Conservation (phyloP, 2,329 filamentous ascomycete genomes). For the Coniochaeta sp. region DNA sequence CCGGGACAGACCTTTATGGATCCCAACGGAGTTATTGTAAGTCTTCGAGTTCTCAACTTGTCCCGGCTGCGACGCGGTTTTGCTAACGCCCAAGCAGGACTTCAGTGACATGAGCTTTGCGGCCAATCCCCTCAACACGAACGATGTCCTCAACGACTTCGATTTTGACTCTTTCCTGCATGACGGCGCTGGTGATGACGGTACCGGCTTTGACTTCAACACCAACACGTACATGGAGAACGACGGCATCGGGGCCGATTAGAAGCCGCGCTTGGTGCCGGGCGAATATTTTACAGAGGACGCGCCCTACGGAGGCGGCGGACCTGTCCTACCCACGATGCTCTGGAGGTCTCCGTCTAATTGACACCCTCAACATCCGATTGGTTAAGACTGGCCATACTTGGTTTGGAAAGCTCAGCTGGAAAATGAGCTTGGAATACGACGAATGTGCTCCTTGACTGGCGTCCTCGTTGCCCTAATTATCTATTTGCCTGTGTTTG, state of each 20-base stretch:
- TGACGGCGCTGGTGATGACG: constrained; percentile 42
- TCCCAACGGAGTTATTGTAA: constrained; percentile 33
- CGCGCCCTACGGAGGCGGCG: neutral
- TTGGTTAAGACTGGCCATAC: neutral
- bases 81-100: constrained; percentile 22
- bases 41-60: constrained; percentile 11
- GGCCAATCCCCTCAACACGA: constrained; percentile 40
- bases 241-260: neutral
- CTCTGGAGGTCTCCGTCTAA: neutral
- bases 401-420: neutral
- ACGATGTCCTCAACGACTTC: constrained; percentile 58
- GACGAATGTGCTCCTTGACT: neutral
- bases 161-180: constrained; percentile 64
- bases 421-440: neutral
- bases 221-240: constrained; percentile 14
- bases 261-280: neutral
- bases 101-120: constrained; percentile 46
- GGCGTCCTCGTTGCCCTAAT: neutral
- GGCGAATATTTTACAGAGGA: neutral
- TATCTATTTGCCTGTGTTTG: neutral
- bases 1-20: constrained; percentile 40
- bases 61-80: constrained; percentile 3
- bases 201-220: constrained; percentile 47
- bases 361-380: neutral
- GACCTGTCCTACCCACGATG: neutral